Conservation (phyloP, 257 asterid genomes). For the Gentiana dahurica region DNA sequence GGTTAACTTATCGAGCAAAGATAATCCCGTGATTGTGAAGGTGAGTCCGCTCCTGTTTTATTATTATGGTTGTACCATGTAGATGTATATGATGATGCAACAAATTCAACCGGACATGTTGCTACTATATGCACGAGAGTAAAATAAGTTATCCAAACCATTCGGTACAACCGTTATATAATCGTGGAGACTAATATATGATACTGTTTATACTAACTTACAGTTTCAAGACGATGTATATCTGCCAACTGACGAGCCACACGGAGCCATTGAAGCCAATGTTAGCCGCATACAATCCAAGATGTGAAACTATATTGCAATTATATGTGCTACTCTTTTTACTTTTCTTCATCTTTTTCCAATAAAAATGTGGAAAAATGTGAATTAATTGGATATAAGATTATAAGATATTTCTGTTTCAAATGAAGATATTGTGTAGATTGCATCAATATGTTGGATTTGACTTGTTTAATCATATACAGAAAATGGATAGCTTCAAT, state of each 20-base stretch:
- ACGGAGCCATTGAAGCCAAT: slow-evolving; percentile 86
- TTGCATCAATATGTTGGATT: too few species aligned
- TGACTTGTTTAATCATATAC: too few species aligned
- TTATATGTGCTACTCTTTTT: background rate
- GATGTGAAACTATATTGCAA: slow-evolving; percentile 32
- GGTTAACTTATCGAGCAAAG: slow-evolving; percentile 80
- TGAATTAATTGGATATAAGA: too few species aligned
- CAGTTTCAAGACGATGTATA: slow-evolving; percentile 91
- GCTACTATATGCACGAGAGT: too few species aligned
- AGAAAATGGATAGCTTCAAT: too few species aligned
- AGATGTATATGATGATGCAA: too few species aligned
- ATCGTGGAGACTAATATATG: background rate
- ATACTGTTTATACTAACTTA: background rate
- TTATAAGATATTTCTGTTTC: too few species aligned
- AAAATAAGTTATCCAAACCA: too few species aligned
- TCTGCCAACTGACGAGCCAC: slow-evolving; percentile 92
- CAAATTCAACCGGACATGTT: too few species aligned
- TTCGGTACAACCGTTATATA: too few species aligned
- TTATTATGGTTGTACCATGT: too few species aligned
- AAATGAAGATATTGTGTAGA: too few species aligned
- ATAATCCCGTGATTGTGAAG: slow-evolving; percentile 63
- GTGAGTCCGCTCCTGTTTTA: slow-evolving; percentile 22
- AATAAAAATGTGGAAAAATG: background rate
- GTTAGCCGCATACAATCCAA: slow-evolving; percentile 65
- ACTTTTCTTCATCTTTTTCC: background rate